phyloP scores from a whole-genome alignment of 805 yeast species.

The Candida nonsorbophila region DNA sequence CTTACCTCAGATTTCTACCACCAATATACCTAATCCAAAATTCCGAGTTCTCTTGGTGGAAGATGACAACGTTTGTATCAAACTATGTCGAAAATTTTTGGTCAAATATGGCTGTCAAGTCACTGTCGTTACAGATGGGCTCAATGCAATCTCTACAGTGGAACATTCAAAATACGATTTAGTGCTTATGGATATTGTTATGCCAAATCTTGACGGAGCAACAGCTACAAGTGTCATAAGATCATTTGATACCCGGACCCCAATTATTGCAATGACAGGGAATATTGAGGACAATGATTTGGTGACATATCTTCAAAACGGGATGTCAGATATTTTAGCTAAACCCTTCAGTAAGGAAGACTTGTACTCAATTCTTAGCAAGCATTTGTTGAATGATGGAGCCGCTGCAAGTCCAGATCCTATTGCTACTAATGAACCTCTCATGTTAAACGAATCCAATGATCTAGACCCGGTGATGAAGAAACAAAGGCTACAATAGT shows the following conservation, averaged over 20 bases:
- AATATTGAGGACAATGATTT: constrained; percentile 79
- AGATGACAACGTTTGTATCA: constrained; percentile 79
- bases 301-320: constrained; percentile 75
- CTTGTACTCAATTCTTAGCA: constrained; percentile 69
- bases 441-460: constrained; percentile 1
- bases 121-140: constrained; percentile 88
- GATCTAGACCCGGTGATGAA: constrained; percentile 12
- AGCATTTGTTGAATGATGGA: constrained; percentile 51
- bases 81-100: constrained; percentile 75
- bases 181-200: constrained; percentile 82
- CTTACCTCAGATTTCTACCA: constrained; percentile 14
- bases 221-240: constrained; percentile 88
- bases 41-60: constrained; percentile 74
- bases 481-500: constrained; percentile 15
- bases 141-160: constrained; percentile 75
- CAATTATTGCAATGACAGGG: constrained; percentile 93
- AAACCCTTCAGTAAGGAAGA: constrained; percentile 92
- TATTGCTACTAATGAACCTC: constrained; percentile 1
- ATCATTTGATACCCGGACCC: constrained; percentile 76
- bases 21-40: constrained; percentile 35
- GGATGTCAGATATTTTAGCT: constrained; percentile 88
- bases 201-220: constrained; percentile 86
- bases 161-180: constrained; percentile 69
- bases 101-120: constrained; percentile 89
- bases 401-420: constrained; percentile 3